A percentile compares a stretch with the other conserved stretches of the same genome.
phyloP scores from a whole-genome alignment of 768 basidiomycete genomes.

The Mycena vitilis region DNA sequence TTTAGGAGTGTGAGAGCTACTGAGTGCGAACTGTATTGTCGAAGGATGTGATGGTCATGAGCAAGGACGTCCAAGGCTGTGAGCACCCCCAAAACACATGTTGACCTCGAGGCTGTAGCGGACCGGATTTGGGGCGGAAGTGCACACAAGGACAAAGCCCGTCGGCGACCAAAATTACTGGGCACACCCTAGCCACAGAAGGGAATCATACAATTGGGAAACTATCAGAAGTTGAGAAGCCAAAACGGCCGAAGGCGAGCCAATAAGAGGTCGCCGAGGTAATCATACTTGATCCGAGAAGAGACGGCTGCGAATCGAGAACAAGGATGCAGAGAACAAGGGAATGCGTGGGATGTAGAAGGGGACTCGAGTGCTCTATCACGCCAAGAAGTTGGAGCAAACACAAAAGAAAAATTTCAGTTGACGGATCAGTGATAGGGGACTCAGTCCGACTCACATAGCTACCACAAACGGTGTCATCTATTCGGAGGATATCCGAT shows the following conservation, averaged over 20 bases:
- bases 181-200: slow-evolving; percentile 19
- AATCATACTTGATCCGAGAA: slow-evolving; percentile 61
- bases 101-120: slow-evolving; percentile 24
- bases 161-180: neutral
- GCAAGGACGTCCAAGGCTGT: slow-evolving; percentile 22
- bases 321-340: slow-evolving; percentile 16
- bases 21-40: slow-evolving; percentile 23
- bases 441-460: neutral
- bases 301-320: slow-evolving; percentile 49
- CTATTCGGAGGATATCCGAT: slow-evolving; percentile 52
- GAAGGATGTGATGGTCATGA: slow-evolving; percentile 27
- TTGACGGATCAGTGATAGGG: neutral
- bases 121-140: slow-evolving; percentile 3
- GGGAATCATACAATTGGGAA: slow-evolving; percentile 17
- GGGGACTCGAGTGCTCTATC: slow-evolving; percentile 46
- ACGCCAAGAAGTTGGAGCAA: slow-evolving; percentile 43
- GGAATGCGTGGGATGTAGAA: slow-evolving; percentile 3
- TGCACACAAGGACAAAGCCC: slow-evolving; percentile 22
- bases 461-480: slow-evolving; percentile 49
- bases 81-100: slow-evolving; percentile 21
- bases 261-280: slow-evolving; percentile 53
- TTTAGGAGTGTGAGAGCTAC: slow-evolving; percentile 33
- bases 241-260: slow-evolving; percentile 57
- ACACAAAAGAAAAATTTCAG: neutral
- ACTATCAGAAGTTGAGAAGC: slow-evolving; percentile 41